phyloP scores from a whole-genome alignment of 805 yeast genomes.

The Huiozyma naganishii region DNA sequence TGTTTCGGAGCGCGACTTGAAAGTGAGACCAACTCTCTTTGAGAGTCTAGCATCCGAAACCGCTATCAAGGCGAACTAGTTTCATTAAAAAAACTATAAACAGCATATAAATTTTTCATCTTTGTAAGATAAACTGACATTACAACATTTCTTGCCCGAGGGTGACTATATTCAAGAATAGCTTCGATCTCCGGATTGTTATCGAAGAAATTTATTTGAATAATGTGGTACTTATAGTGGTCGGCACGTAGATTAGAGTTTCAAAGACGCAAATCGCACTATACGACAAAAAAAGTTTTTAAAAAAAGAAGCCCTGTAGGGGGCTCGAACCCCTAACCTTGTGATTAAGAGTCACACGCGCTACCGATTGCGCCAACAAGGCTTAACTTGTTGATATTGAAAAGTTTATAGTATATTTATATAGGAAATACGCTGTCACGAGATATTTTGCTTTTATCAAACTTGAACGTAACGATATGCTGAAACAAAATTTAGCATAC shows the following conservation, averaged over 20 bases:
- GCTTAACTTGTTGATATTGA: slow-evolving; percentile 6
- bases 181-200: too few relatives aligned
- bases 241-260: too few relatives aligned
- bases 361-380: slow-evolving; percentile 30
- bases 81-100: not conserved
- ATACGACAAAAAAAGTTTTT: too few relatives aligned
- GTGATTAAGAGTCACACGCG: slow-evolving; percentile 28
- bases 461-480: too few relatives aligned
- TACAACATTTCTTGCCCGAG: not conserved
- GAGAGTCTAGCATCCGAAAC: slow-evolving; percentile 18
- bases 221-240: too few relatives aligned
- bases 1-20: slow-evolving; percentile 34
- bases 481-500: too few relatives aligned
- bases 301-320: slow-evolving; percentile 24
- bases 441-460: too few relatives aligned
- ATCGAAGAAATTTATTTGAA: too few relatives aligned
- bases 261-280: too few relatives aligned
- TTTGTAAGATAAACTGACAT: not conserved
- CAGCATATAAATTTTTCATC: not conserved
- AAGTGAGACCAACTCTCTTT: slow-evolving; percentile 36
- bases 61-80: not conserved
- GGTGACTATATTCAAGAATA: not conserved
- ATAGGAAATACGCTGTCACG: too few relatives aligned
- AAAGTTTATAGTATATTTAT: not conserved
- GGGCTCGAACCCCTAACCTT: slow-evolving; percentile 30